Evolutionary conservation across 108 stramenopile species (phyloP), one percentile per base, ranked within the genome.

Genomic region (Aurantiochytrium sp.): DNA sequence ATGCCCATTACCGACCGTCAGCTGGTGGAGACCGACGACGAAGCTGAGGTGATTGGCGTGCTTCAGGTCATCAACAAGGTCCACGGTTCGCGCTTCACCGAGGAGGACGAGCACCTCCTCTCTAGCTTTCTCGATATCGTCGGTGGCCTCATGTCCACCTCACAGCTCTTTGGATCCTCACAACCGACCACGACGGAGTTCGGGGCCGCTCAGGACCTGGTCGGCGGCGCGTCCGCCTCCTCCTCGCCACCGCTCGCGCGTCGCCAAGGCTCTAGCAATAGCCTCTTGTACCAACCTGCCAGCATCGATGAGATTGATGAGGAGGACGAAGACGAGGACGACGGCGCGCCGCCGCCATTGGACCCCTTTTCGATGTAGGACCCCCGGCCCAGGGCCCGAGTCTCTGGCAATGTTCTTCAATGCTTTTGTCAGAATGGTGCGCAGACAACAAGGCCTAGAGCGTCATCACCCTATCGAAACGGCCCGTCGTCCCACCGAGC

Each of bases 1-100:
- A 87, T 87, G 86, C 88, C 90, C 34, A 89, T 91, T 27, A 81
- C 42, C 54, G 86, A 81, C 45, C 73, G 73, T 48, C 73, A 41
- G 24, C 8, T 65, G 8, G 42, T 21, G 39, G 73, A 81, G 30
- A n/a, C n/a, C n/a, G 81, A 85, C 81, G 12, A 32, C 39, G 50
- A 50, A 15, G 55, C 5, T 24, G 36, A 91, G 59, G 89, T 91
- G 5, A 89, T 89, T 68, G 90, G 90, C 2, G 90, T 91, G 4
- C 34, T 91, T 42, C 89, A 91, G 86, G 34, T 91, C 30, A 91
- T 91, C 31, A 91, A 91, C 90, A 91, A 91, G 69, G 6, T 87
- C 5, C 69, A 88, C 30, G 90, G 90, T n/a, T 55, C 73, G 1
- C 85, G 54, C 41, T 91, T 91, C 37, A 87, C 87, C 15, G 42